Conservation (phyloP, 2,329 filamentous ascomycete species). For the Colletotrichum sp. region DNA sequence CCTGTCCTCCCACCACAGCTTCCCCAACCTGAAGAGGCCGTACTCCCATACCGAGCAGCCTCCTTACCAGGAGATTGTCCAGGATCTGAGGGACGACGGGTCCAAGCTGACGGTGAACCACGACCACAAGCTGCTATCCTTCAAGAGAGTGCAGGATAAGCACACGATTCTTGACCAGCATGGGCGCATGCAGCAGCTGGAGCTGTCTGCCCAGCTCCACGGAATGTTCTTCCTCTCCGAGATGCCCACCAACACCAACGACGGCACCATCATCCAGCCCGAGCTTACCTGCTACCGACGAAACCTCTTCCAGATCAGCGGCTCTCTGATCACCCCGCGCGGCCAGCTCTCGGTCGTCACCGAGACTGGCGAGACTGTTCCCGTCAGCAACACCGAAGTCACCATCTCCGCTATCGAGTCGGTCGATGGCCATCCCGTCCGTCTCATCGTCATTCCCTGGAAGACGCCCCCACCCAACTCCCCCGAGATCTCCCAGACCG, state of each 20-base stretch:
- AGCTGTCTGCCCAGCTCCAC: constrained; percentile 75
- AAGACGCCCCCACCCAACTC: constrained; percentile 89
- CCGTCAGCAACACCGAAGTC: constrained; percentile 83
- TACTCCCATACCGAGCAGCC: constrained; percentile 62
- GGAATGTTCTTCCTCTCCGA: constrained; percentile 91
- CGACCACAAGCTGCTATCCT: constrained; percentile 66
- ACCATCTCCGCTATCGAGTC: constrained; percentile 93
- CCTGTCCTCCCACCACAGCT: constrained; percentile 56
- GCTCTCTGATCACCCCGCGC: constrained; percentile 81
- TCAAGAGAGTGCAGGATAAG: constrained; percentile 63
- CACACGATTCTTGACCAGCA: constrained; percentile 65
- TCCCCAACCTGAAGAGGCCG: constrained; percentile 61
- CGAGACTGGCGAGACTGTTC: constrained; percentile 83
- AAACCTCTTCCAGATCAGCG: constrained; percentile 95
- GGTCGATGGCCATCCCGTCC: constrained; percentile 88
- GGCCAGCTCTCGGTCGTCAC: constrained; percentile 81
- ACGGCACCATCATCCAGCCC: constrained; percentile 67
- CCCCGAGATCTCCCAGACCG: constrained; percentile 65
- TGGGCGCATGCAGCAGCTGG: constrained; percentile 65
- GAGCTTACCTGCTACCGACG: constrained; percentile 96
- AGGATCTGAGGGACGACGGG: constrained; percentile 63
- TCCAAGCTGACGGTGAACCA: constrained; percentile 63
- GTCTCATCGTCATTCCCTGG: constrained; percentile 97
- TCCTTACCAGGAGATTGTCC: constrained; percentile 65
- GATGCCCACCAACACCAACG: constrained; percentile 68